Conservation (phyloP, 257 asterid species). For the Solanum tarijense region DNA sequence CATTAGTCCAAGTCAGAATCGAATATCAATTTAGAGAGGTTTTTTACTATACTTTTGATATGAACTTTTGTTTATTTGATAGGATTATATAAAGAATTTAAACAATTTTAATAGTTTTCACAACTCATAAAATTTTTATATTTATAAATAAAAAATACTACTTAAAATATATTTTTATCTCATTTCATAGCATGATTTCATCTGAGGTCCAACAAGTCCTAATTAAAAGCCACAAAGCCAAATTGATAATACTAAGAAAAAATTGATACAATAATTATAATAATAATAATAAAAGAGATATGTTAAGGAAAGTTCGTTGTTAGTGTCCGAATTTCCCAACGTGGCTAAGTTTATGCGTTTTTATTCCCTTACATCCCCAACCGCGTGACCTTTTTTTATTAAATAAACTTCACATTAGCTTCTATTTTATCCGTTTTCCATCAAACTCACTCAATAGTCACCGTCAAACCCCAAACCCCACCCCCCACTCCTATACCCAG, state of each 20-base stretch:
- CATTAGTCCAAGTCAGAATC: no score
- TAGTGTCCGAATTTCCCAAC: background rate
- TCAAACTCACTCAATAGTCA: background rate
- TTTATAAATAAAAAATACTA: no score
- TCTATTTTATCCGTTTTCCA: background rate
- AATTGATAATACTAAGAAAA: background rate
- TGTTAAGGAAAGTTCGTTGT: background rate
- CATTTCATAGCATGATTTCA: background rate
- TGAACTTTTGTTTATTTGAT: no score
- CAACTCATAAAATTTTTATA: no score
- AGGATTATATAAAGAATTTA: no score
- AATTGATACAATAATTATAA: background rate
- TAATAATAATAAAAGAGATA: background rate
- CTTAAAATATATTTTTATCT: no score
- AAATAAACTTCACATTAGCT: background rate
- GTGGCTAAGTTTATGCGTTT: background rate
- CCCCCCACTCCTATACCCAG: background rate
- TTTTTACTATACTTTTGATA: no score
- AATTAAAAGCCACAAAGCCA: background rate
- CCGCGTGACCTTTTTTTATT: background rate
- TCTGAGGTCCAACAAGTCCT: background rate
- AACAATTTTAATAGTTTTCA: no score
- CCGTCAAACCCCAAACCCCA: background rate
- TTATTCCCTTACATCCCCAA: background rate
- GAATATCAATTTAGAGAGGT: no score